Conservation (phyloP, 2,329 filamentous ascomycete genomes). For the Chaetoscypha palmicola region DNA sequence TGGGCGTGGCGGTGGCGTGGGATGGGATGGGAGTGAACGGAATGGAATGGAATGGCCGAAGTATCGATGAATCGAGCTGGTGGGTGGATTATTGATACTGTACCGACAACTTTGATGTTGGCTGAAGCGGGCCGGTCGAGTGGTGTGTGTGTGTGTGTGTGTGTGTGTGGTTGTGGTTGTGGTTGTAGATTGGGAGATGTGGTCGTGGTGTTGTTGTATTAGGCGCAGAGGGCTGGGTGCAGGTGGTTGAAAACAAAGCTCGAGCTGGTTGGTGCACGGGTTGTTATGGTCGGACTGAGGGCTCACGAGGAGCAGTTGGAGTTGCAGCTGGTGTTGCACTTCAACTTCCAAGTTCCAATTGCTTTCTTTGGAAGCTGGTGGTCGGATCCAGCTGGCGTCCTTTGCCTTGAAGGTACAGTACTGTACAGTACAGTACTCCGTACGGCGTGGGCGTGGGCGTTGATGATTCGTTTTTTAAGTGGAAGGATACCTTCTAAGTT, state of each 20-base stretch:
- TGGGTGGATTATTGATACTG: neutral
- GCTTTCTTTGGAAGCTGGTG: neutral
- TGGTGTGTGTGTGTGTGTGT: neutral
- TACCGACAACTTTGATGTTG: neutral
- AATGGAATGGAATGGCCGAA: no score
- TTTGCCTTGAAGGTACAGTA: no score
- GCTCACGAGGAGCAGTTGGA: neutral
- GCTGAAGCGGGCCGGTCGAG: neutral
- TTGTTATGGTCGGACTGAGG: neutral
- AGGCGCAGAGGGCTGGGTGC: neutral
- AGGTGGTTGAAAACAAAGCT: neutral
- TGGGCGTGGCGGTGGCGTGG: neutral
- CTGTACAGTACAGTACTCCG: no score
- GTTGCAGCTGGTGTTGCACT: no score
- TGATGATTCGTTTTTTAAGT: no score
- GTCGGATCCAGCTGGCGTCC: neutral
- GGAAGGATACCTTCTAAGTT: no score
- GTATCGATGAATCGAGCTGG: no score
- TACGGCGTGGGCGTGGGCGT: no score
- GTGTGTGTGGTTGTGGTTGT: neutral
- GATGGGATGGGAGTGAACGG: neutral
- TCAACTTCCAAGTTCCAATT: no score
- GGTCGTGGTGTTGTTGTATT: neutral
- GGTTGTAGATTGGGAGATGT: neutral
- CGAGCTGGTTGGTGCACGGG: no score